Percentiles rank a stretch among this genome's conserved stretches.
phyloP scores from a whole-genome alignment of 2,329 filamentous ascomycete species.

The Botrytis deweyae region DNA sequence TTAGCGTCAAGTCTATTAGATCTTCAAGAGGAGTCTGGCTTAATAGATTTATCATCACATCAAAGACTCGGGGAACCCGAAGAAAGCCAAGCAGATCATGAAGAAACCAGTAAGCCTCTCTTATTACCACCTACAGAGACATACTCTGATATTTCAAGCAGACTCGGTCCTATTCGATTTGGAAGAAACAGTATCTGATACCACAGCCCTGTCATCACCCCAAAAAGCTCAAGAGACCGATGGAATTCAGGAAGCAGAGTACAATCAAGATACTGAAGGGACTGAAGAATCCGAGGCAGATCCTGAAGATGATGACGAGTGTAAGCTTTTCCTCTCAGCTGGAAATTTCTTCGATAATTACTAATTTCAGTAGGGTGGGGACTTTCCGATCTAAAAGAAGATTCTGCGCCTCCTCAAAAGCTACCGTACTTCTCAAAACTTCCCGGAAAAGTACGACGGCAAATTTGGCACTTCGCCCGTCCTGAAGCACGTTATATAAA shows the following conservation, averaged over 20 bases:
- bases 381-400: not conserved
- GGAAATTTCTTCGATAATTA: not conserved
- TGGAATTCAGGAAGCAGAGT: no score
- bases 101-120: not conserved
- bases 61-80: not conserved
- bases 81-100: not conserved
- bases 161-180: not conserved
- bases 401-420: not conserved
- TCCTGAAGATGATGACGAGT: not conserved
- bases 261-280: not conserved
- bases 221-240: not conserved
- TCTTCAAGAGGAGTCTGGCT: not conserved
- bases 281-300: not conserved
- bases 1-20: not conserved
- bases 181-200: not conserved
- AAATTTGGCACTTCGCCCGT: not conserved
- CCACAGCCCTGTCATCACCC: not conserved
- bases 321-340: not conserved
- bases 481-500: constrained; percentile 6
- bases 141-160: not conserved
- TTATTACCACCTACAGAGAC: not conserved
- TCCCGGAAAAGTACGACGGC: not conserved
- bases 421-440: not conserved
- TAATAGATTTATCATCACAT: not conserved
- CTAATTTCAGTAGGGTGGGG: not conserved